These are phyloP conservation scores for Fraxinus greggii DNA, from an alignment of 305 asterid species.

Conservation along the genomic window DNA sequence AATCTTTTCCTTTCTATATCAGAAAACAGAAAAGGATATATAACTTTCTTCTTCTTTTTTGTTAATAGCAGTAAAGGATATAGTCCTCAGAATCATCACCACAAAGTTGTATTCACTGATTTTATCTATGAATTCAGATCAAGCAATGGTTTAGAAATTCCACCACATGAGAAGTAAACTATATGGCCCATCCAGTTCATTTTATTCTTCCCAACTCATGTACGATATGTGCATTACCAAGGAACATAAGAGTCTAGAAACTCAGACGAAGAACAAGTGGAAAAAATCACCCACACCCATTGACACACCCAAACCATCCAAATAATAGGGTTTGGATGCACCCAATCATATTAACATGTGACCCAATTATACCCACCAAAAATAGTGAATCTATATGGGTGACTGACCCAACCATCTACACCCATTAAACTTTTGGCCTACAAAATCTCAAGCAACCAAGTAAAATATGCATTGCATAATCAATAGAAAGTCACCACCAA, in stretches of 20 bases:
- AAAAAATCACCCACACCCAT: constrained; percentile 10
- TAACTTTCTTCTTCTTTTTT: not conserved
- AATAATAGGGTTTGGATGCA: not conserved
- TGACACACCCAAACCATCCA: not conserved
- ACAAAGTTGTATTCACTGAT: constrained; percentile 9
- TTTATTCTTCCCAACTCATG: constrained; percentile 19
- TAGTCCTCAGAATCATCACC: constrained; percentile 25
- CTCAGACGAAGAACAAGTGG: constrained; percentile 4
- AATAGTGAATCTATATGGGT: not conserved
- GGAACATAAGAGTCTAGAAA: constrained; percentile 10
- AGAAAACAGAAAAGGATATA: constrained; percentile 32
- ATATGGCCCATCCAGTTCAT: constrained; percentile 11
- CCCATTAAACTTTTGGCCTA: not conserved
- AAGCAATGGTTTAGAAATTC: not conserved
- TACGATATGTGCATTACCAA: not conserved
- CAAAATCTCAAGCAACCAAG: constrained; percentile 3
- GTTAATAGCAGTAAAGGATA: constrained; percentile 26
- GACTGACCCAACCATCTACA: not conserved
- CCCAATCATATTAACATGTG: not conserved
- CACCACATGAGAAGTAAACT: constrained; percentile 15
- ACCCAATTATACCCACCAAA: not conserved
- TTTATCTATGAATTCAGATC: constrained; percentile 16
- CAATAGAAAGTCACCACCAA: not conserved
- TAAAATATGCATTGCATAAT: not conserved
- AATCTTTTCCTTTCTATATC: constrained; percentile 27